Evolutionary conservation across 2,329 filamentous ascomycete species (phyloP), one percentile per base, ranked within the genome.

Genomic region (Pseudogymnoascus sp.): DNA sequence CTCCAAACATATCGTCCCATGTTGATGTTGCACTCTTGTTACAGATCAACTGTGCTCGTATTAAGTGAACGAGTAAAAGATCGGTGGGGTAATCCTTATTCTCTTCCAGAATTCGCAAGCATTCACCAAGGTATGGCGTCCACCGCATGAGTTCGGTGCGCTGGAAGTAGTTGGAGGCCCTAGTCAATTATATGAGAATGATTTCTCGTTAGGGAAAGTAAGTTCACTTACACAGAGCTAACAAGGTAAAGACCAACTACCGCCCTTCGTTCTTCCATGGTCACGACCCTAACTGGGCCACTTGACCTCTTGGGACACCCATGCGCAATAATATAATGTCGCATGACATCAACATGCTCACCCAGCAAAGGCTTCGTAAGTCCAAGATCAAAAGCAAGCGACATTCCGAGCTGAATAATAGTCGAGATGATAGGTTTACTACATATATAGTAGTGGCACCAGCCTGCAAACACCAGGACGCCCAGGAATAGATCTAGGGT

Each of bases 111-210:
- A 56, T 23, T 1, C 38, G 28, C 12, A 66, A 42, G 50, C 61
- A 66, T 42, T 66, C 65, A 10, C 63, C 56, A 21, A 65, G 37
- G 34, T 65, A 65, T 28, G 63, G 61, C 12, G 28, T 65, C 65
- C 65, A 66, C 4, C 56, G 44, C 63, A 66, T 63, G 14, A 56
- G 25, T 59, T 66, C 63, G 4, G 63, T 65, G 11, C 40, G 53
- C 44, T 64, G 63, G 25, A 66, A 65, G 23, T 65, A 66, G 16
- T 25, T 42, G 18, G 61, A 59, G 34, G 25, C 21, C 25, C 65
- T 66, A 14, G 14, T 50, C 11, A 5, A 8, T 34, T 21, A 16
- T 59, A 50, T 53, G 5, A 23, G 31, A 7, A 60, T 3, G 14
- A 8, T 37, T 53, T 1, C 14, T 18, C 5, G 25, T 8, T 8